Evolutionary conservation across 257 asterid species (phyloP).

Genomic region (Gentiana dahurica): DNA sequence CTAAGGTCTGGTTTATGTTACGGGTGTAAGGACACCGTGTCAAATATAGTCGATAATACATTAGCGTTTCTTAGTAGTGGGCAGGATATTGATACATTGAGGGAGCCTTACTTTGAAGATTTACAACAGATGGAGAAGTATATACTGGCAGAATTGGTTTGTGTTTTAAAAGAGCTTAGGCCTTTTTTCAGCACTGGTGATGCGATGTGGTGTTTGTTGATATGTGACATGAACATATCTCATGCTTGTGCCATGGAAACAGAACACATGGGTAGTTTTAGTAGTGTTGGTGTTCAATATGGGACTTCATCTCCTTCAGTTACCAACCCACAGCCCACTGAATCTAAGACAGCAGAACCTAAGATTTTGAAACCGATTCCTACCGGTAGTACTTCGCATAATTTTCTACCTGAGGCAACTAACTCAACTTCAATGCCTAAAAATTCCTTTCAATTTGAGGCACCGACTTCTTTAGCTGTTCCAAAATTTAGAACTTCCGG

Average conservation of each 20-base stretch:
- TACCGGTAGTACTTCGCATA: constrained; percentile 30
- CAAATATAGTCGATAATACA: constrained; percentile 87
- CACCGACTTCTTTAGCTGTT: constrained; percentile 19
- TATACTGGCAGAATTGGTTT: constrained; percentile 87
- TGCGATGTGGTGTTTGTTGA: constrained; percentile 96
- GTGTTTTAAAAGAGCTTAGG: constrained; percentile 71
- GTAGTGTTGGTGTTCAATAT: constrained; percentile 23
- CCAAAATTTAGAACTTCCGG: constrained; percentile 28
- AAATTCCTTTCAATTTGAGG: constrained; percentile 41
- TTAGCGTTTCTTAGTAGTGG: constrained; percentile 63
- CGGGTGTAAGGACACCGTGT: constrained; percentile 85
- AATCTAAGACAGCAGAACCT: constrained; percentile 33
- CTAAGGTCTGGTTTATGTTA: constrained; percentile 84
- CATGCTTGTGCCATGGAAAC: constrained; percentile 87
- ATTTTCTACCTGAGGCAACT: constrained; percentile 28
- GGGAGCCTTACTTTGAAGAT: constrained; percentile 69
- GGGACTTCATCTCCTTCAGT: constrained; percentile 28
- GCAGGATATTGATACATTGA: constrained; percentile 41
- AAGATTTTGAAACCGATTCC: constrained; percentile 24
- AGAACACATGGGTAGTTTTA: constrained; percentile 42
- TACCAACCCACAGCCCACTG: constrained; percentile 27
- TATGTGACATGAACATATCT: constrained; percentile 86
- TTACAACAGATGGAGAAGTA: constrained; percentile 77
- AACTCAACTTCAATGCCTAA: constrained; percentile 20
- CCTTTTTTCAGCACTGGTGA: constrained; percentile 93